Evolutionary conservation across 2,329 filamentous ascomycete genomes (phyloP).

Genomic region (Neocucurbitaria cava): DNA sequence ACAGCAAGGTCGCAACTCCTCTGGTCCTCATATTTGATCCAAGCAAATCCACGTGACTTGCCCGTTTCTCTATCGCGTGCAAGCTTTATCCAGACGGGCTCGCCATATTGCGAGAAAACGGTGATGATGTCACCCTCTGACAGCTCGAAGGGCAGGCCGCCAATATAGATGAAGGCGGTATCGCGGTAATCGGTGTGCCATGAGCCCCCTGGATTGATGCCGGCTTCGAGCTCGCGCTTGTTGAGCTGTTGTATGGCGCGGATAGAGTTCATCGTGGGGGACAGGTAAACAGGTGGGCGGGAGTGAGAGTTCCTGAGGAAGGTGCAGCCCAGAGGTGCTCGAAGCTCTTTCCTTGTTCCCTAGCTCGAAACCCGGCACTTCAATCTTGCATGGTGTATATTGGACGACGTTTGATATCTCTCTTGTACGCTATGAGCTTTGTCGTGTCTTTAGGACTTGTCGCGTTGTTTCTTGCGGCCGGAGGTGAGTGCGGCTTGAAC

Average conservation of each 20-base stretch:
- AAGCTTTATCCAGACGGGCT: constrained; percentile 91
- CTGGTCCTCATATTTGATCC: constrained; percentile 98
- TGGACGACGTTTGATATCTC: background rate
- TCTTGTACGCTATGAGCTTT: too few relatives aligned
- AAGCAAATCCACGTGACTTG: constrained; percentile 92
- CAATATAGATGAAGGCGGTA: constrained; percentile 96
- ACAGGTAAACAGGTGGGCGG: background rate
- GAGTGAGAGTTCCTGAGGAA: constrained; percentile 5
- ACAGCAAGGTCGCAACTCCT: constrained; percentile 94
- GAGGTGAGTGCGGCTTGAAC: constrained; percentile 9
- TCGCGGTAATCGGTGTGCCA: constrained; percentile 98
- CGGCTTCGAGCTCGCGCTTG: constrained; percentile 90
- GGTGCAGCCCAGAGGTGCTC: constrained; percentile 3
- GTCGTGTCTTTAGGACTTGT: background rate
- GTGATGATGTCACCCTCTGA: constrained; percentile 95
- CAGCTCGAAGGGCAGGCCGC: constrained; percentile 88
- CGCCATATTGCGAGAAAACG: constrained; percentile 96
- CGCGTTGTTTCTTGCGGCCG: background rate
- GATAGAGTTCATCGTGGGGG: constrained; percentile 82
- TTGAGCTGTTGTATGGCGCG: constrained; percentile 92
- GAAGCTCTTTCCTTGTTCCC: background rate
- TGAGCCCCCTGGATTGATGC: constrained; percentile 82
- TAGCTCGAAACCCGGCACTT: background rate
- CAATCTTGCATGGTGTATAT: background rate
- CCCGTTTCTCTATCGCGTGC: constrained; percentile 95